Evolutionary conservation across 73 alveolate species (phyloP).

Genomic region (Uronychia binucleata): DNA sequence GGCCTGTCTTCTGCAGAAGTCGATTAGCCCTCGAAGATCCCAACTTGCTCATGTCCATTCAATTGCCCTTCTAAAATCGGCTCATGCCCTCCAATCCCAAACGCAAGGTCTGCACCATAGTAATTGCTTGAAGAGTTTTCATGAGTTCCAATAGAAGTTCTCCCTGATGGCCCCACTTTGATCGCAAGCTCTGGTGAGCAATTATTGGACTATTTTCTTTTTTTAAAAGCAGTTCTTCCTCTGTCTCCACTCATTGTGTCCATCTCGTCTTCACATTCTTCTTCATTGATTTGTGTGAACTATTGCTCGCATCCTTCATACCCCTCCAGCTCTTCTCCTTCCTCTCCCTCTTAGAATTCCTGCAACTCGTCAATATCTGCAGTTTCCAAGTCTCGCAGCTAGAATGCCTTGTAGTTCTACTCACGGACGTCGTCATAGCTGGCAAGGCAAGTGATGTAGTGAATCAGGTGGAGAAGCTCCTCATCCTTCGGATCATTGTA

Average conservation of each 20-base stretch:
- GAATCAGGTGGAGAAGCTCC: conserved; percentile 53
- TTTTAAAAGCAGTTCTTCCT: too few species aligned
- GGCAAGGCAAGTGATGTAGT: conserved; percentile 43
- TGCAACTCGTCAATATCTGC: background rate
- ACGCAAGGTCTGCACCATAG: too few species aligned
- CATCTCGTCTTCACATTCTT: background rate
- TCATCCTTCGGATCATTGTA: conserved; percentile 69
- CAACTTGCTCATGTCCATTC: too few species aligned
- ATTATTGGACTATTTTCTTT: too few species aligned
- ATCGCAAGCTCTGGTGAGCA: too few species aligned
- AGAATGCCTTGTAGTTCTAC: conserved; percentile 29
- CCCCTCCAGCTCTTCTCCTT: background rate
- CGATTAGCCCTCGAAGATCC: too few species aligned
- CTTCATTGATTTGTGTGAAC: background rate
- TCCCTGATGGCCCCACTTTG: too few species aligned
- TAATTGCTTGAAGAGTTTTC: too few species aligned
- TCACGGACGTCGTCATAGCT: conserved; percentile 34
- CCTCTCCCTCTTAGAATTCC: background rate
- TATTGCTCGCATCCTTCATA: background rate
- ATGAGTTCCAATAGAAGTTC: too few species aligned
- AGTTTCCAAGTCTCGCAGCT: conserved; percentile 1
- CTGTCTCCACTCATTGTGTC: conserved; percentile 1
- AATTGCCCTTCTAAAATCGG: too few species aligned
- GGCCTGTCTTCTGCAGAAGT: too few species aligned
- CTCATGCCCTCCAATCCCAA: too few species aligned